Conservation (phyloP, 441 rosid species). For the Eutrema salsugineum region DNA sequence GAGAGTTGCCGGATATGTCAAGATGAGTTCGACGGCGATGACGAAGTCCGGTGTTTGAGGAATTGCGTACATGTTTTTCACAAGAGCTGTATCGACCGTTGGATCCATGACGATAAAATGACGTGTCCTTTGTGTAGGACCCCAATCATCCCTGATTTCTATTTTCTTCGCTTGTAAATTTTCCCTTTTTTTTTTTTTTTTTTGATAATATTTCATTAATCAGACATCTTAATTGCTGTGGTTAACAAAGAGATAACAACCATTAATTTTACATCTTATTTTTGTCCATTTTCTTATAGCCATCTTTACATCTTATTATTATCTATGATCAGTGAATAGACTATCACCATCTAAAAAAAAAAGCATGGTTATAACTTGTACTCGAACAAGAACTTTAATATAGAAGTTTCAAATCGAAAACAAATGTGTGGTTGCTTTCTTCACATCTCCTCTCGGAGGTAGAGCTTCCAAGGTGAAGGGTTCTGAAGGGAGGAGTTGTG, state of each 20-base stretch:
- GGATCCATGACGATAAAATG: constrained; percentile 75
- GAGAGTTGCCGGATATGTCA: constrained; percentile 83
- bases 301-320: background rate
- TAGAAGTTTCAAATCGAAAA: too few species aligned
- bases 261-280: too few species aligned
- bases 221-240: background rate
- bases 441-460: too few species aligned
- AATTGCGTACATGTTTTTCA: constrained; percentile 82
- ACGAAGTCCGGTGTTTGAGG: constrained; percentile 69
- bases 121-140: constrained; percentile 91
- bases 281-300: background rate
- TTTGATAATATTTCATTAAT: too few species aligned
- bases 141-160: constrained; percentile 62
- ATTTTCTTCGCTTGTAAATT: constrained; percentile 24
- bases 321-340: too few species aligned
- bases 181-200: too few species aligned
- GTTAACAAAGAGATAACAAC: background rate
- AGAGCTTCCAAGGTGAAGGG: too few species aligned
- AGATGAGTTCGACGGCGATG: constrained; percentile 65
- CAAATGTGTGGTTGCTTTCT: too few species aligned
- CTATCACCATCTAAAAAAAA: too few species aligned
- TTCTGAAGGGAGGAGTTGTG: too few species aligned
- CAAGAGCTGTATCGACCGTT: constrained; percentile 76
- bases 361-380: too few species aligned
- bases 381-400: too few species aligned